Conservation (phyloP, 768 basidiomycete genomes). For the Trametes punicea region DNA sequence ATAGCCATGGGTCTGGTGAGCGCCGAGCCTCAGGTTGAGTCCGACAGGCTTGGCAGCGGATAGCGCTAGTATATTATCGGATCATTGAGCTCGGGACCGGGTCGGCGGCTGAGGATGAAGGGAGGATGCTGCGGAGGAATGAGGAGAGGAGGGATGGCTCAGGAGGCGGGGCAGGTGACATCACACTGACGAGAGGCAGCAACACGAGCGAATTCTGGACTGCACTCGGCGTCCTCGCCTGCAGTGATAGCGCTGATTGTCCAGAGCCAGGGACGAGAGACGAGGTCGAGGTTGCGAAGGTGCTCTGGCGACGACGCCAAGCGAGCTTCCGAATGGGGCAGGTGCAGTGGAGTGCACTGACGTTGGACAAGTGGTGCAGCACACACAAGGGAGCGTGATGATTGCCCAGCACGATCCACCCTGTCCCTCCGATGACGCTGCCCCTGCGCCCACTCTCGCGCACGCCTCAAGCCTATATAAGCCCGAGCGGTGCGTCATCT, state of each 20-base stretch:
- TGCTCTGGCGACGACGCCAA: background rate
- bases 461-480: too few relatives aligned
- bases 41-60: background rate
- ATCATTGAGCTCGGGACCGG: background rate
- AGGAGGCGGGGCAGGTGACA: background rate
- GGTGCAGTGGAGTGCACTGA: conserved; percentile 2
- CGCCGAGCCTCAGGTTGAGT: too few relatives aligned
- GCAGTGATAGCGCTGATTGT: background rate
- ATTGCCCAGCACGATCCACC: background rate
- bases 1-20: too few relatives aligned
- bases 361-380: background rate
- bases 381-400: background rate
- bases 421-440: conserved; percentile 1
- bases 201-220: background rate
- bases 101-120: background rate
- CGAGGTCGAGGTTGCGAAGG: background rate
- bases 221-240: background rate
- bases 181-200: background rate
- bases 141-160: background rate
- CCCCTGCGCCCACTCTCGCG: background rate
- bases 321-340: background rate
- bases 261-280: background rate
- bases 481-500: background rate
- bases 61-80: background rate
- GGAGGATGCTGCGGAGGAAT: background rate